These are phyloP conservation scores for Flaveria linearis DNA, from an alignment of 129 eudicot genomes.

Conservation along the genomic window DNA sequence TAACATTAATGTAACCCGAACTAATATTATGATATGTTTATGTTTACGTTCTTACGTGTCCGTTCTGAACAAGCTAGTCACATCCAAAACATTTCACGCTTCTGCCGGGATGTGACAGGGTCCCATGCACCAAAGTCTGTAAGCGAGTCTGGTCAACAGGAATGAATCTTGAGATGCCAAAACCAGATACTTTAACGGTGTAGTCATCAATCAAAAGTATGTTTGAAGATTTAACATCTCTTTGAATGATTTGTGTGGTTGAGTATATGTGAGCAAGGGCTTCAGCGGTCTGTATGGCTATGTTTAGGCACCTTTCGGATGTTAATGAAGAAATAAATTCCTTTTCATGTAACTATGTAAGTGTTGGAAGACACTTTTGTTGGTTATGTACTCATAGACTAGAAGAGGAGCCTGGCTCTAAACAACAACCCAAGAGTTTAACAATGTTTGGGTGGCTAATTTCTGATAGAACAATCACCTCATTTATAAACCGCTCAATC, in stretches of 20 bases:
- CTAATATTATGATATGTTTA: no score
- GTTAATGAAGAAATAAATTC: slow-evolving; percentile 14
- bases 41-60: no score
- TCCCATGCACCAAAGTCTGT: slow-evolving; percentile 26
- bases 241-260: slow-evolving; percentile 30
- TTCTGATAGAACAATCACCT: slow-evolving; percentile 34
- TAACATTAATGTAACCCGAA: no score
- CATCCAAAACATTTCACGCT: no score
- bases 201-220: slow-evolving; percentile 26
- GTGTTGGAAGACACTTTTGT: slow-evolving; percentile 28
- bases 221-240: slow-evolving; percentile 33
- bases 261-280: slow-evolving; percentile 36
- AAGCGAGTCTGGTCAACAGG: slow-evolving; percentile 13
- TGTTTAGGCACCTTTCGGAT: slow-evolving; percentile 6
- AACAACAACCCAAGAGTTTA: slow-evolving; percentile 34
- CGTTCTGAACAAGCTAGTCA: no score
- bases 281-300: slow-evolving; percentile 27
- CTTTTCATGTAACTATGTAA: slow-evolving; percentile 25
- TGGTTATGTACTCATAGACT: slow-evolving; percentile 29
- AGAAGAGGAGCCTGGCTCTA: slow-evolving; percentile 32
- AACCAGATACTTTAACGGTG: slow-evolving; percentile 29
- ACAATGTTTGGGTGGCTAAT: slow-evolving; percentile 32
- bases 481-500: slow-evolving; percentile 30
- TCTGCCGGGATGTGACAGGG: no score
- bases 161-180: slow-evolving; percentile 19